Evolutionary conservation across 441 rosid species (phyloP).

Genomic region (Pelargonium australe): DNA sequence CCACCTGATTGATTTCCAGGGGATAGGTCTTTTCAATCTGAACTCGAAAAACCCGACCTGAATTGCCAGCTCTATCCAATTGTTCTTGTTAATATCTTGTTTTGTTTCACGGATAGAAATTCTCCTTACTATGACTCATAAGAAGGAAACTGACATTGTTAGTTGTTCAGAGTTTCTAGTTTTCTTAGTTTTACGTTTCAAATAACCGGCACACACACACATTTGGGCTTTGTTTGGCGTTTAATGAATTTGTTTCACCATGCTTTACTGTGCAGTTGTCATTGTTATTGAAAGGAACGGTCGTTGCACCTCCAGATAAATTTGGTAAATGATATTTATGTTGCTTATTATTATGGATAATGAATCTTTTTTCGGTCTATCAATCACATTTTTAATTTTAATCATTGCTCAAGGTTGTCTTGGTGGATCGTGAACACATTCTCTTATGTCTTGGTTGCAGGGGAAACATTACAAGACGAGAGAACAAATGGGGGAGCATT

Average conservation of each 20-base stretch:
- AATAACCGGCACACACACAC: background rate
- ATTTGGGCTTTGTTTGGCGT: background rate
- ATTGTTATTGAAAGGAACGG: constrained; percentile 84
- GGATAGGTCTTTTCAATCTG: too few species aligned
- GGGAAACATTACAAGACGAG: constrained; percentile 86
- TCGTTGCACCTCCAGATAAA: constrained; percentile 97
- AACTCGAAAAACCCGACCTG: too few species aligned
- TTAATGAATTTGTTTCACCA: background rate
- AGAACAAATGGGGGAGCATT: constrained; percentile 80
- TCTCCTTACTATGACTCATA: background rate
- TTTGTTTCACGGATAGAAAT: background rate
- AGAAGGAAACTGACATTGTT: too few species aligned
- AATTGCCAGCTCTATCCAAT: background rate
- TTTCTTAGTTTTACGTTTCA: background rate
- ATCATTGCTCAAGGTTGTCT: background rate
- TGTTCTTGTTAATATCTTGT: background rate
- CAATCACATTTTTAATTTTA: background rate
- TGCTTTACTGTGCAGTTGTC: constrained; percentile 51
- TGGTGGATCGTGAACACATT: constrained; percentile 5
- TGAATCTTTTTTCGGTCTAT: background rate
- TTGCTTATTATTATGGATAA: constrained; percentile 6
- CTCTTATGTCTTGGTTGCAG: constrained; percentile 34
- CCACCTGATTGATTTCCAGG: too few species aligned
- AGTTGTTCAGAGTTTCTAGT: background rate
- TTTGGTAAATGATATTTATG: constrained; percentile 57